These are phyloP conservation scores for Salicornia ramosissima DNA, from an alignment of 148 eudicot genomes.

Conservation along the genomic window DNA sequence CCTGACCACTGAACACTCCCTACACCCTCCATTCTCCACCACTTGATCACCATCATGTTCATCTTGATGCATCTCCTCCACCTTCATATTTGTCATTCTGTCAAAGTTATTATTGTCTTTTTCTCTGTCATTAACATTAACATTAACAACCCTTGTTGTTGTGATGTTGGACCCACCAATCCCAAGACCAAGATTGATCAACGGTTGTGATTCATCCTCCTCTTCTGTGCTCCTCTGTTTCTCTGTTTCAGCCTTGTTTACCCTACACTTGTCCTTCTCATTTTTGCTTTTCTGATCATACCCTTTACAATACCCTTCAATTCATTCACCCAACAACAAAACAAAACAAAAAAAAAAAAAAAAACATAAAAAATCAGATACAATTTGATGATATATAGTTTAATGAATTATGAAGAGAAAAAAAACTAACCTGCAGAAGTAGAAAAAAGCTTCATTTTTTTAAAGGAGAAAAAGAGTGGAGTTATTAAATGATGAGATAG, in stretches of 20 bases:
- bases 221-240: not conserved
- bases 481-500: no score
- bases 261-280: conserved; percentile 16
- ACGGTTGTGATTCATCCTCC: conserved; percentile 33
- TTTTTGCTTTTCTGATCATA: conserved; percentile 11
- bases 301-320: conserved; percentile 3
- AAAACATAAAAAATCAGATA: not conserved
- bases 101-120: conserved; percentile 18
- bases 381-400: not conserved
- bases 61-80: not conserved
- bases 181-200: conserved; percentile 41
- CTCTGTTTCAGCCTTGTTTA: not conserved
- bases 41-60: conserved; percentile 20
- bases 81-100: conserved; percentile 13
- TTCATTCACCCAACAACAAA: not conserved
- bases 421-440: not conserved
- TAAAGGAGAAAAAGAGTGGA: no score
- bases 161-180: conserved; percentile 13
- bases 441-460: not conserved
- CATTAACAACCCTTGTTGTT: not conserved
- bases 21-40: conserved; percentile 25
- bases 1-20: conserved; percentile 19
- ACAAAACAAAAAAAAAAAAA: not conserved
- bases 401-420: no score
- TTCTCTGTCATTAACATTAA: not conserved